Percentiles rank a stretch among this genome's conserved stretches.
Evolutionary conservation across 2,329 filamentous ascomycete genomes (phyloP).

Genomic region (Geosmithia putterillii): DNA sequence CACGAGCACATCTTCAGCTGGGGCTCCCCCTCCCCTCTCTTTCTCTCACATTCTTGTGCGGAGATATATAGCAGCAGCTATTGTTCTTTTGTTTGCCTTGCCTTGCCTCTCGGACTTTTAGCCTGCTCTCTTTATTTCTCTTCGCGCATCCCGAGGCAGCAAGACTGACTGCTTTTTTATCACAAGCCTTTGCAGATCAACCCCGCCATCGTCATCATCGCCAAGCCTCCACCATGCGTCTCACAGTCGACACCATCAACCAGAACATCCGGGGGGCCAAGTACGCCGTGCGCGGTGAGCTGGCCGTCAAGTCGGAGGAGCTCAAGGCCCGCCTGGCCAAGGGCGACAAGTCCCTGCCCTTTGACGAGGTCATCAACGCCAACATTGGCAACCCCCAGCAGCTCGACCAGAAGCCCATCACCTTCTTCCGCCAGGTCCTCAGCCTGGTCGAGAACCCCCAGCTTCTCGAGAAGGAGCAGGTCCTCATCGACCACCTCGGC

Average conservation of each 20-base stretch:
- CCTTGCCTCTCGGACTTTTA: too few relatives aligned
- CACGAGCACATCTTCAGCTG: too few relatives aligned
- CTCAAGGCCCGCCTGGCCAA: conserved; percentile 65
- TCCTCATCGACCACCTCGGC: conserved; percentile 61
- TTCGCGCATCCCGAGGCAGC: too few relatives aligned
- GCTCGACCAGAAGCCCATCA: conserved; percentile 97
- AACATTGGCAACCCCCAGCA: conserved; percentile 99
- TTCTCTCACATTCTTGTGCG: too few relatives aligned
- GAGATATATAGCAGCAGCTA: too few relatives aligned
- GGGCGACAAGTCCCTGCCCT: conserved; percentile 54
- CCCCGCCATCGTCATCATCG: conserved; percentile 12
- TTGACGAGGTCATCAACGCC: conserved; percentile 83
- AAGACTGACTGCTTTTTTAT: too few relatives aligned
- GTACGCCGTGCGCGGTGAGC: conserved; percentile 93
- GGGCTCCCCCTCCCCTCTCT: too few relatives aligned
- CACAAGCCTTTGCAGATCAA: too few relatives aligned
- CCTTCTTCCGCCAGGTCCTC: conserved; percentile 95
- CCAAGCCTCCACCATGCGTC: conserved; percentile 24
- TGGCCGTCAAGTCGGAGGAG: conserved; percentile 86
- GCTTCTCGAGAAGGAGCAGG: conserved; percentile 71
- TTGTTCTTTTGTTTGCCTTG: too few relatives aligned
- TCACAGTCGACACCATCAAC: conserved; percentile 86
- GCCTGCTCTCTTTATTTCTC: too few relatives aligned
- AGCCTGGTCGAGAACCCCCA: conserved; percentile 84
- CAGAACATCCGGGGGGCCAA: conserved; percentile 74